Evolutionary conservation across 345 rosid genomes (phyloP).

Genomic region (Ricinus communis): DNA sequence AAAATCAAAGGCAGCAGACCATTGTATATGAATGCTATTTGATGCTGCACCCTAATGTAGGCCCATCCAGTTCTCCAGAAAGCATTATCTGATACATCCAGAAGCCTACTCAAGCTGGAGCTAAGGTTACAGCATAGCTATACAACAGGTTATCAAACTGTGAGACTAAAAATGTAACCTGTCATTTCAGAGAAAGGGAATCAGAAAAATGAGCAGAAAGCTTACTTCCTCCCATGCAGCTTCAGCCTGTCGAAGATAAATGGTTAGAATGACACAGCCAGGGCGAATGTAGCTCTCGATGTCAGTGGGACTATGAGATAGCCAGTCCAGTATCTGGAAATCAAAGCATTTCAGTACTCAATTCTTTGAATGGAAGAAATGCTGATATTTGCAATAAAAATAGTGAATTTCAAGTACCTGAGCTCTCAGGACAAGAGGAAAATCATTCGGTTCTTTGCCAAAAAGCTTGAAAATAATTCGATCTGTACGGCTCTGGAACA

Average conservation of each 20-base stretch:
- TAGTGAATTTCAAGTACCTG: constrained; percentile 53
- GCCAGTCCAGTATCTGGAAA: constrained; percentile 90
- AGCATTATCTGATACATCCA: constrained; percentile 64
- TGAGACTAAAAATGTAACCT: constrained; percentile 14
- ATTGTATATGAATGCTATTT: constrained; percentile 70
- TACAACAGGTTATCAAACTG: constrained; percentile 25
- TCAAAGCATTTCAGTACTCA: constrained; percentile 23
- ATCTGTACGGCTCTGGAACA: constrained; percentile 86
- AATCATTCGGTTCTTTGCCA: constrained; percentile 94
- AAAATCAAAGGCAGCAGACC: constrained; percentile 47
- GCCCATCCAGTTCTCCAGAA: constrained; percentile 96
- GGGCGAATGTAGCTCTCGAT: constrained; percentile 99
- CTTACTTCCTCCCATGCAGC: constrained; percentile 92
- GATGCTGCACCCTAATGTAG: constrained; percentile 69
- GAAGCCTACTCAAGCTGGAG: constrained; percentile 77
- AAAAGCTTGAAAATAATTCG: constrained; percentile 89
- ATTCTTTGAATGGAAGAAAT: constrained; percentile 19
- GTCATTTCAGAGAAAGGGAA: constrained; percentile 6
- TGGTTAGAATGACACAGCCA: constrained; percentile 83
- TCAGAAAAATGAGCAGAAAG: constrained; percentile 19
- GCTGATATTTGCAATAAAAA: not conserved
- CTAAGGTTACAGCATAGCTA: constrained; percentile 75
- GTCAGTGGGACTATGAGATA: constrained; percentile 93
- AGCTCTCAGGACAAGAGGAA: constrained; percentile 76
- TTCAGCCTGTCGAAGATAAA: constrained; percentile 84